Evolutionary conservation across 345 rosid species (phyloP).

Genomic region (Citrus hindsii): DNA sequence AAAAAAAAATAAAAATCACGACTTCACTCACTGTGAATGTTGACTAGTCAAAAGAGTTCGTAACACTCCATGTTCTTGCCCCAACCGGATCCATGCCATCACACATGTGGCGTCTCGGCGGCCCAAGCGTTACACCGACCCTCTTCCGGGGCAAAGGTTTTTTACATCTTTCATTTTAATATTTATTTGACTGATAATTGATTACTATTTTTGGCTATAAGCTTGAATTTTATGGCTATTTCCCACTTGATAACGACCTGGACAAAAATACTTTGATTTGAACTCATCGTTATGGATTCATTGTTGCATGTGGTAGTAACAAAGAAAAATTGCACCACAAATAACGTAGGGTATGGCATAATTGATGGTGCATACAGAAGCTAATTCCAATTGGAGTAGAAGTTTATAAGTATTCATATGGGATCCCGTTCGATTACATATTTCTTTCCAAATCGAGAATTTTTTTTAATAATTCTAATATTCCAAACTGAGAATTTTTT

Average conservation of each 20-base stretch:
- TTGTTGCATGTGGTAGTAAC: background rate
- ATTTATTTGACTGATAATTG: background rate
- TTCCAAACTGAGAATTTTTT: too few species aligned
- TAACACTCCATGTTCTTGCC: constrained; percentile 34
- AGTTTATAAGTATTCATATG: background rate
- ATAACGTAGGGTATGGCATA: background rate
- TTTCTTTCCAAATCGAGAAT: background rate
- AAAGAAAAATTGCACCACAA: background rate
- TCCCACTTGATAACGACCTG: too few species aligned
- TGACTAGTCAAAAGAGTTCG: constrained; percentile 36
- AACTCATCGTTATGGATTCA: too few species aligned
- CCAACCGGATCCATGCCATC: constrained; percentile 19
- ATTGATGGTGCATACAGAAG: background rate
- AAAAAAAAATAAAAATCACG: too few species aligned
- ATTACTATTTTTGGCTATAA: background rate
- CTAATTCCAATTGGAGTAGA: background rate
- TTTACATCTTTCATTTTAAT: background rate
- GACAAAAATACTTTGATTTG: too few species aligned
- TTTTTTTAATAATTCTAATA: too few species aligned
- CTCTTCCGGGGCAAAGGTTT: constrained; percentile 15
- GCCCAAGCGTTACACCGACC: constrained; percentile 27
- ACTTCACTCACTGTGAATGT: background rate
- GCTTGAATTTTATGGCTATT: background rate
- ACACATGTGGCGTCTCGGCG: constrained; percentile 31
- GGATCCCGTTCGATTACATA: background rate